phyloP scores from a whole-genome alignment of 768 basidiomycete species.

The Grammothele lineata region DNA sequence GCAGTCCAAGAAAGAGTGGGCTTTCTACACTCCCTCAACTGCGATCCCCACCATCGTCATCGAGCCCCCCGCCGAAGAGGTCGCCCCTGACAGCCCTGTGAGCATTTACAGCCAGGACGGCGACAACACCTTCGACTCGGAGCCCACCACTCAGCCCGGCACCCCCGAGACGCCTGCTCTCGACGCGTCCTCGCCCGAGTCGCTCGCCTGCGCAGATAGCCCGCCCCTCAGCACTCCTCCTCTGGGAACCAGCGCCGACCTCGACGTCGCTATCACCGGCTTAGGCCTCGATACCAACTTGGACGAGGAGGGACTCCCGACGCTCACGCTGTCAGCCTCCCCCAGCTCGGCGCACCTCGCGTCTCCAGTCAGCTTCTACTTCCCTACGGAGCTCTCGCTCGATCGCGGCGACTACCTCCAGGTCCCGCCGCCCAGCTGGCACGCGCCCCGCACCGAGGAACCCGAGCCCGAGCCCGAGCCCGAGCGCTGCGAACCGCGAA shows the following conservation, averaged over 20 bases:
- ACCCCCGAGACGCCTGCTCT: not conserved
- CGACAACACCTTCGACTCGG: not conserved
- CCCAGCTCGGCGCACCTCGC: conserved; percentile 3
- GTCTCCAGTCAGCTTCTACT: conserved; percentile 10
- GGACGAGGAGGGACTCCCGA: no score
- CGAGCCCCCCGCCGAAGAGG: not conserved
- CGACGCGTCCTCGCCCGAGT: not conserved
- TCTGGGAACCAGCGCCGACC: no score
- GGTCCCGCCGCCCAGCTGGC: conserved; percentile 8
- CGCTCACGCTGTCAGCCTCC: not conserved
- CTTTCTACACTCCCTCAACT: not conserved
- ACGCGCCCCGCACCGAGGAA: conserved; percentile 9
- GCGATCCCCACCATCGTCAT: conserved; percentile 8
- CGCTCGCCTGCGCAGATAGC: not conserved
- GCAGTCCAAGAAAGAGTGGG: not conserved
- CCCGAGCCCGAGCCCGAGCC: not conserved
- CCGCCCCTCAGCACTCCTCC: conserved; percentile 5
- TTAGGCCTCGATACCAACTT: no score
- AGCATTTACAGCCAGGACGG: conserved; percentile 4
- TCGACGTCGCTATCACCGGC: no score
- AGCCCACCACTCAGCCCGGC: not conserved
- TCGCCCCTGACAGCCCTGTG: not conserved
- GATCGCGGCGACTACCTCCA: conserved; percentile 4
- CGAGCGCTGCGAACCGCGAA: no score
- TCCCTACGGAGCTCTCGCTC: conserved; percentile 6